Evolutionary conservation across 2,329 filamentous ascomycete species (phyloP), one percentile per base, ranked within the genome.

Genomic region (Purpureocillium lavendulum): DNA sequence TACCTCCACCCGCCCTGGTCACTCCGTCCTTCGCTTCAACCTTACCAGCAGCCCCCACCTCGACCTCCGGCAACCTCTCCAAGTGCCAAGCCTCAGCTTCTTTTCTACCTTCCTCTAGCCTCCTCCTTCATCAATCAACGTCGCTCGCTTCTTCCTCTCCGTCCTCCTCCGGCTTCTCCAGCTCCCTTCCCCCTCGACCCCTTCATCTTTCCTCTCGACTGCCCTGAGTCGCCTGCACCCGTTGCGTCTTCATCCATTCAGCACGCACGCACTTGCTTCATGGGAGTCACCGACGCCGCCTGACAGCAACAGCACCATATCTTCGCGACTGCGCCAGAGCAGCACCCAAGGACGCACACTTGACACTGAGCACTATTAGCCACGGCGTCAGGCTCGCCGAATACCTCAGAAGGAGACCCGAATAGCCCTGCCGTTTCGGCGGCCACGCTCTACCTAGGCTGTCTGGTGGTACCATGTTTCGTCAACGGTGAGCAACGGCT

Each of bases 391-490:
- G 21, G 21, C 10, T 26, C 21, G 21, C 21, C 21, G 10, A 26
- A 5, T 10, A 10, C 21, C 10, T 26, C 6, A n/a, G n/a, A n/a
- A n/a, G 13, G 24, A 30, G 15, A 17, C 14, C 21, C 17, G 28
- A 38, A 4, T 9, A 16, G 26, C 28, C 4, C 30, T 14, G 16
- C 24, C 13, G 14, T 21, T n/a, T 21, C 30, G 11, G 6, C 21
- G 37, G 37, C 37, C 11, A 4, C 14, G 21, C 21, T 10, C 21
- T 26, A n/a, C n/a, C n/a, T n/a, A n/a, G n/a, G 8, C 24, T 12
- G 28, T 28, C 38, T 26, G 33, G 14, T 32, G 33, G 10, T 41
- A 40, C 37, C 40, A 48, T 48, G 46, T 48, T 48, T 40, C 42
- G 44, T 30, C 46, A 48, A 42, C 43, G 46, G 46, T 45, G 39